Evolutionary conservation across 2,329 filamentous ascomycete species (phyloP), one percentile per base, ranked within the genome.

Genomic region (Colletotrichum nymphaeae): DNA sequence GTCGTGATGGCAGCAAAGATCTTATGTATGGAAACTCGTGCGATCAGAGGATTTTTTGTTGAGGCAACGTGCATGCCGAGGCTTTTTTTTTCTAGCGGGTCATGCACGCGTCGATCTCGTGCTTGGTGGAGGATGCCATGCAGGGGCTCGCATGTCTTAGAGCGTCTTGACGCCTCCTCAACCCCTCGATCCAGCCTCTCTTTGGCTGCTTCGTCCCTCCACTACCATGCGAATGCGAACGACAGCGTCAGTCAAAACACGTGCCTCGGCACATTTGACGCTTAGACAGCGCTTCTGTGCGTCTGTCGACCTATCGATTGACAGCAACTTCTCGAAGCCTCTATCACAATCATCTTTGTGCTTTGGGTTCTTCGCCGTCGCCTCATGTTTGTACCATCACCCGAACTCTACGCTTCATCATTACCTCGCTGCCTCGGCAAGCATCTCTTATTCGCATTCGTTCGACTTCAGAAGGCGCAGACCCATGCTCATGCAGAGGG

Each of bases 121-220:
- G 52, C 57, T 30, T 37, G 46, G 57, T 42, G 35, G 59, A 64
- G 59, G 53, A 32, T 22, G 42, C 42, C 30, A 63, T 63, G 53
- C 69, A 69, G 65, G 69, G 65, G 56, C 12, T 63, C 57, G 65
- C 69, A 68, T 69, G 65, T 58, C 58, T 72, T 67, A 2, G 16
- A 58, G 30, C 22, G 65, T 58, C 58, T 72, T 67, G 3, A 24
- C 49, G 30, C n/a, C 49, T 35, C 42, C 22, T 58, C 26, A 11
- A 4, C 63, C 28, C 46, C 32, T 57, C 32, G 16, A 42, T 11
- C n/a, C 42, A 30, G n/a, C 53, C 52, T 53, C 64, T 63, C 35
- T 37, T 68, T 53, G 52, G 69, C 22, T 53, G 30, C n/a, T 32
- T 32, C 28, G 53, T 22, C 30, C 14, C 9, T 57, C n/a, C 37